These are phyloP conservation scores for Massarina eburnea DNA, from an alignment of 2,329 filamentous ascomycete genomes.

Conservation along the genomic window DNA sequence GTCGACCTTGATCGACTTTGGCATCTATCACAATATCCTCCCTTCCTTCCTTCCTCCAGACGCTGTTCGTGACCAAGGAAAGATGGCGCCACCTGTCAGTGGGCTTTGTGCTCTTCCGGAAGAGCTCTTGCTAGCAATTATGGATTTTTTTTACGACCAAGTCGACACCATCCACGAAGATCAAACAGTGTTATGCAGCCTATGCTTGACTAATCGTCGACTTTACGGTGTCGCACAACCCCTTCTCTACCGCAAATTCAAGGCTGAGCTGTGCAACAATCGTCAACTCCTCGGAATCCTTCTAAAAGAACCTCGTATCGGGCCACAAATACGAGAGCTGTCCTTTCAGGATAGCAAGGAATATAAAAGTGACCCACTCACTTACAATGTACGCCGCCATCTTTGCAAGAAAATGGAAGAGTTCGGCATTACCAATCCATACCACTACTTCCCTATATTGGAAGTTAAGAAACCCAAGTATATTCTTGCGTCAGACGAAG, in stretches of 20 bases:
- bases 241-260: constrained; percentile 1
- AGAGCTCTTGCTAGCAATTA: neutral
- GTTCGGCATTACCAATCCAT: constrained; percentile 4
- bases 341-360: neutral
- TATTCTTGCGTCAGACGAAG: too few relatives aligned
- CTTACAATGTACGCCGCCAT: constrained; percentile 1
- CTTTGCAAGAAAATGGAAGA: constrained; percentile 5
- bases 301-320: neutral
- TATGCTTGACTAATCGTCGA: constrained; percentile 6
- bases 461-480: neutral
- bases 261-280: neutral
- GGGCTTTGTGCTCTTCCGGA: neutral
- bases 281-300: constrained; percentile 1
- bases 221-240: constrained; percentile 5
- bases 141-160: neutral
- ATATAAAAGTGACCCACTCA: neutral
- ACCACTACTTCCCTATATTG: neutral
- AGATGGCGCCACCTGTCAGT: neutral
- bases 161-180: neutral
- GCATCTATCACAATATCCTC: too few relatives aligned
- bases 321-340: neutral
- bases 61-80: neutral
- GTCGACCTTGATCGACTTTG: too few relatives aligned
- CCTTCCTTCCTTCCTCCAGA: neutral
- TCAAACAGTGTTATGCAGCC: neutral